Base-by-base conservation (phyloP, 1,284 basidiomycete genomes). In the Tetrapyrgos nigripes region DNA sequence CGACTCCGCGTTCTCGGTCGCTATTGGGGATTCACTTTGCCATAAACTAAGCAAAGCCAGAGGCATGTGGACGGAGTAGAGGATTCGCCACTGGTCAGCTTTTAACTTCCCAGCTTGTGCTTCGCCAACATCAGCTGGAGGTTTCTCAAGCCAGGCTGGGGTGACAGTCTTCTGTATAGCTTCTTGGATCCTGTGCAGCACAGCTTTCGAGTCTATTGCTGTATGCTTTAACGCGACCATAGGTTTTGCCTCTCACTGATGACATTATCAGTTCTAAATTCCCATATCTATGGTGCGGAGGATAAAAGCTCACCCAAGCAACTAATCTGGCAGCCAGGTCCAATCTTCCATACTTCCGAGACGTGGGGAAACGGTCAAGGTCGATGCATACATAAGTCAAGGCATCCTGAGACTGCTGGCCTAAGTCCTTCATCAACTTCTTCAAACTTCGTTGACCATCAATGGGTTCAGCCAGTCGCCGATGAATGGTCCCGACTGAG, bases 31-130 rank as follows among this genome's bases (percentile, higher is more conserved):
- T n/a, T 27, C 53, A 10, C 5, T 28, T 2, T 54, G 43, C 53
- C 53, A 54, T 1, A 54, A 44, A 17, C 53, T 54, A 2, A 54
- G n/a, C 24, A 54, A 28, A 19, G 53, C 53, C 3, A 54, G 14
- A 9, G 43, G 53, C 14, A 54, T 40, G 17, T 26, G 33, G 2
- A 54, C 23, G 3, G 40, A 6, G 23, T 19, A 54, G 3, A 54
- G 2, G 13, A 14, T 54, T 2, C 53, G 23, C 53, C 53, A 54
- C 14, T 54, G 23, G 2, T 46, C 44, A 4, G 53, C 53, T 47
- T 54, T 54, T 14, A 45, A 28, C n/a, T 29, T 47, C 2, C 53
- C 53, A 8, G 26, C 53, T 33, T 11, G n/a, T 9, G 43, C 24
- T 4, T 46, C 14, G 9, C 53, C 53, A 35, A 33, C 31, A 10